These are phyloP conservation scores for Trichoderma sp. DNA, from an alignment of 2,329 filamentous ascomycete species.

Conservation along the genomic window DNA sequence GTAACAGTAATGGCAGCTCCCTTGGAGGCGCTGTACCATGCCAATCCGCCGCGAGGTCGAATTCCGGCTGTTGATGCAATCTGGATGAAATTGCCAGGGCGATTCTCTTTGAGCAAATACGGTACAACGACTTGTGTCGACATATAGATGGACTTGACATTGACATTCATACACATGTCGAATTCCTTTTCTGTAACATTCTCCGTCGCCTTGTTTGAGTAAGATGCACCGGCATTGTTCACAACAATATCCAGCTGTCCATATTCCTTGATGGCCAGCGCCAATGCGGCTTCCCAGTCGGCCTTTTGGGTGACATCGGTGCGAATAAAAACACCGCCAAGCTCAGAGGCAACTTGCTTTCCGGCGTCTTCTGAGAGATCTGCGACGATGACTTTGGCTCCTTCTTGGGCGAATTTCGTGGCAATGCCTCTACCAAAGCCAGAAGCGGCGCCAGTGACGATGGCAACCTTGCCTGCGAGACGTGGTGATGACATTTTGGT, in stretches of 20 bases:
- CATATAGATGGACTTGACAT: conserved; percentile 67
- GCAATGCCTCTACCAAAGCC: conserved; percentile 67
- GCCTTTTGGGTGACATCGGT: conserved; percentile 53
- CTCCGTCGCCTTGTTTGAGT: conserved; percentile 62
- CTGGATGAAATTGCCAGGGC: conserved; percentile 63
- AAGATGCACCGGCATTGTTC: conserved; percentile 63
- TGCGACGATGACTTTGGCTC: conserved; percentile 61
- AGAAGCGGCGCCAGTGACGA: conserved; percentile 57
- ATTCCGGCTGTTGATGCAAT: conserved; percentile 64
- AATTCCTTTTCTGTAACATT: conserved; percentile 68
- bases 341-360: conserved; percentile 45
- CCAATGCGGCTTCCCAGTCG: conserved; percentile 56
- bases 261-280: conserved; percentile 46
- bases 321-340: conserved; percentile 45
- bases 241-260: conserved; percentile 59
- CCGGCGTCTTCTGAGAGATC: conserved; percentile 60
- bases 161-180: conserved; percentile 66
- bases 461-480: conserved; percentile 45
- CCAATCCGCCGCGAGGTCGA: conserved; percentile 62
- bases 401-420: conserved; percentile 59
- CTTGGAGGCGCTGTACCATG: conserved; percentile 72
- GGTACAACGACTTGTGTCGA: conserved; percentile 61
- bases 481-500: conserved; percentile 24
- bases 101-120: conserved; percentile 58
- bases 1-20: conserved; percentile 63